phyloP scores from a whole-genome alignment of 2,329 filamentous ascomycete genomes.

The Botrytis cinerea region DNA sequence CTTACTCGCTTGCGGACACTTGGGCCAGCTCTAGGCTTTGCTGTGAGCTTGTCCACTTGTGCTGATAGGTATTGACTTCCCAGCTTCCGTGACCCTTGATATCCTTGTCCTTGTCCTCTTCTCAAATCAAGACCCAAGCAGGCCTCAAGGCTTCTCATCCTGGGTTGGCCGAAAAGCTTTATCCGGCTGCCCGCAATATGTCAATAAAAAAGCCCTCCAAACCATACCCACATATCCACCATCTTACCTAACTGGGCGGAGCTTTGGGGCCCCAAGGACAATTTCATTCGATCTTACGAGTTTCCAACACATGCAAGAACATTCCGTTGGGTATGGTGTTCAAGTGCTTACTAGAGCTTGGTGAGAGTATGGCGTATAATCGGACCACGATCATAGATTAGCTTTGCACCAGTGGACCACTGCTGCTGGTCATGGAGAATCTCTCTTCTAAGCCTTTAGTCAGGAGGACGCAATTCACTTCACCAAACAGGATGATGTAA shows the following conservation, averaged over 20 bases:
- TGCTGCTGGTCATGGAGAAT: not conserved
- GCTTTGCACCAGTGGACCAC: not conserved
- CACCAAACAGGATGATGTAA: constrained; percentile 9
- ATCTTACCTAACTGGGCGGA: constrained; percentile 11
- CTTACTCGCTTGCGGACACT: constrained; percentile 16
- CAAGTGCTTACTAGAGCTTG: constrained; percentile 17
- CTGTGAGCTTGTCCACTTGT: constrained; percentile 7
- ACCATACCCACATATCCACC: constrained; percentile 3
- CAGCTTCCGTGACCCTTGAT: not conserved
- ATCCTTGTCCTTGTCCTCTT: constrained; percentile 12
- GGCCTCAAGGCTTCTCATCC: not conserved
- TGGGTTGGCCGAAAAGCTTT: constrained; percentile 7
- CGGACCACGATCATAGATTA: not conserved
- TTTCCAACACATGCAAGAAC: constrained; percentile 24
- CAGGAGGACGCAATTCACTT: constrained; percentile 3
- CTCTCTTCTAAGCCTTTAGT: not conserved
- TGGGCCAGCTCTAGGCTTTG: constrained; percentile 22
- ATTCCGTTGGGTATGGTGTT: constrained; percentile 11
- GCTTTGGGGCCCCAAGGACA: constrained; percentile 5
- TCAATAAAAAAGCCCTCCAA: not conserved
- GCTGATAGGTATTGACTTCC: constrained; percentile 9
- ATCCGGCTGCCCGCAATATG: constrained; percentile 15
- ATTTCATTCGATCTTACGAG: constrained; percentile 15
- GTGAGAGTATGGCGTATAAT: not conserved
- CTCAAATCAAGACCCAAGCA: not conserved